Base-by-base conservation (phyloP, 192 early-diverging fungal genomes). In the Backusella morwellensis region DNA sequence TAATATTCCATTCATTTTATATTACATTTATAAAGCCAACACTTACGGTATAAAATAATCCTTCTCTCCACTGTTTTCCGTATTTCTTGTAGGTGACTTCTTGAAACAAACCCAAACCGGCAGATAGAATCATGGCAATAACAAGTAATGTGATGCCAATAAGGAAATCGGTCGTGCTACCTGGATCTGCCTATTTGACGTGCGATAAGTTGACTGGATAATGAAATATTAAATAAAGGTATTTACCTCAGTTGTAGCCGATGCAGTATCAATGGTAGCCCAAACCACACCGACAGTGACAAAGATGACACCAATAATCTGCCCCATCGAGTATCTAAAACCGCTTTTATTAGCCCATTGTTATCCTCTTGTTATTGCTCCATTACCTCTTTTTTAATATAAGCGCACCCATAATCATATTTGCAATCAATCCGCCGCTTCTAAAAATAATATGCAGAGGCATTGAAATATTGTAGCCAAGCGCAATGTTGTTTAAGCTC, bases 361-460 rank as follows among this genome's bases (percentile, higher is more conserved):
- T 54, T 2, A 26, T 56, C 21, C 21, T 26, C 19, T 23, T 23
- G 8, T 19, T 32, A 32, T 3, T 32, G 32, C 32, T 32, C 32
- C 21, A 1, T 90, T 71, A 90, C 81, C 90, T 85, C 76, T 91
- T 94, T 69, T 82, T 82, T 83, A 91, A 85, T 59, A 91, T 74
- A 26, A 90, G 29, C 78, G 88, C 89, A 1, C 93, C 93, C 70
- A 94, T 84, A 5, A 87, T 74, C 96, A 97, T 95, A 78, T 91
- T 94, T 36, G 94, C 90, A 69, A 97, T 89, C 29, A 97, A 81
- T 11, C 93, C 91, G 35, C 92, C 92, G 7, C 92, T 93, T 29
- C 96, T 85, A 78, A 97, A 97, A 38, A 97, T 92, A 67, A 97
- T 97, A 80, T 97, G 95, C 70, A 97, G 67, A 15, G 96, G 96